Conservation (phyloP, 768 basidiomycete genomes). For the Termitomyces sp. region DNA sequence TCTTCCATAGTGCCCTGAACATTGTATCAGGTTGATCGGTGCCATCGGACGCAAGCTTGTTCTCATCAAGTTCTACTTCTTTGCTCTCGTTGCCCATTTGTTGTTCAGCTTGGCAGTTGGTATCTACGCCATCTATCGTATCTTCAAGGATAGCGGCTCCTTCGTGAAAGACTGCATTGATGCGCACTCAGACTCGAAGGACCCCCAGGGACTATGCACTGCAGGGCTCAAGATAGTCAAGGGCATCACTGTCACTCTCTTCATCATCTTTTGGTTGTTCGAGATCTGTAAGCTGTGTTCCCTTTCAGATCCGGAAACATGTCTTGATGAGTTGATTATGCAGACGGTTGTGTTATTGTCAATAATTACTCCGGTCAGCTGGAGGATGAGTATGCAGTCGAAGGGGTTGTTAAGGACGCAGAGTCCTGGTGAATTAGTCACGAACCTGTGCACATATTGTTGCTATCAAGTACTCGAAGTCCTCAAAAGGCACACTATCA, state of each 20-base stretch:
- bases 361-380: slow-evolving; percentile 38
- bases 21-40: slow-evolving; percentile 31
- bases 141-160: slow-evolving; percentile 34
- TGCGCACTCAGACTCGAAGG: slow-evolving; percentile 5
- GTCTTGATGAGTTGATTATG: background rate
- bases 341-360: slow-evolving; percentile 45
- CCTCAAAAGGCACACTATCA: background rate
- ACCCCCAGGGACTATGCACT: slow-evolving; percentile 28
- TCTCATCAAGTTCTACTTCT: slow-evolving; percentile 38
- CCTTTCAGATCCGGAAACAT: background rate
- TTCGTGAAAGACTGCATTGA: slow-evolving; percentile 31
- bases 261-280: slow-evolving; percentile 41
- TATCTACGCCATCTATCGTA: slow-evolving; percentile 36
- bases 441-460: slow-evolving; percentile 2
- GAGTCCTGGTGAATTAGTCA: slow-evolving; percentile 32
- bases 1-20: background rate
- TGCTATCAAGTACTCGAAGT: background rate
- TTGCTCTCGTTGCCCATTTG: slow-evolving; percentile 35
- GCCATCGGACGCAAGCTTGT: slow-evolving; percentile 33
- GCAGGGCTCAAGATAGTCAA: slow-evolving; percentile 35
- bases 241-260: slow-evolving; percentile 34
- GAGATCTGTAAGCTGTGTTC: slow-evolving; percentile 35
- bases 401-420: slow-evolving; percentile 35
- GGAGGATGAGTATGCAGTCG: slow-evolving; percentile 34
- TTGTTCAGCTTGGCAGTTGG: slow-evolving; percentile 40